phyloP scores from a whole-genome alignment of 352 stramenopile genomes.

The Globisporangium nodosum region DNA sequence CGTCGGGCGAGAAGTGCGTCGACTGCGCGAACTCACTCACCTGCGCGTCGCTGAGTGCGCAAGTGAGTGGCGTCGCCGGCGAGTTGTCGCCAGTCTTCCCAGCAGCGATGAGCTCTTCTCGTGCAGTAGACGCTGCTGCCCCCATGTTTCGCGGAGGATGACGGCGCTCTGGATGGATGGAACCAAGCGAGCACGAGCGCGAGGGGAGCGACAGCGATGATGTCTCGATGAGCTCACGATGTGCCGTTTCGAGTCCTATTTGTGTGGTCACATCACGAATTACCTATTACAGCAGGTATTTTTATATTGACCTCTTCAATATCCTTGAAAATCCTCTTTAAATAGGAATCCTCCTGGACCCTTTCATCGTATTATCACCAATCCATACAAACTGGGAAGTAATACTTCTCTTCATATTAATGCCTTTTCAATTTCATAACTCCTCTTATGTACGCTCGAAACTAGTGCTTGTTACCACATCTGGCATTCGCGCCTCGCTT shows the following conservation, averaged over 20 bases:
- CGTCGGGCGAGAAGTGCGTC: constrained; percentile 54
- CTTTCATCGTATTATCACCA: neutral
- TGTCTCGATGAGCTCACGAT: neutral
- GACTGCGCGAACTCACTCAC: constrained; percentile 30
- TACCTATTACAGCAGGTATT: neutral
- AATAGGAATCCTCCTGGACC: too few relatives aligned
- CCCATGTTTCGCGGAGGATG: constrained; percentile 24
- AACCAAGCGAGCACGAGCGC: neutral
- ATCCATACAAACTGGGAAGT: neutral
- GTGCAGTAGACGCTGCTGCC: constrained; percentile 53
- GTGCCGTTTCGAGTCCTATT: too few relatives aligned
- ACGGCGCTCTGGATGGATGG: neutral
- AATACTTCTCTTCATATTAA: too few relatives aligned
- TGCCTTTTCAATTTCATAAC: neutral
- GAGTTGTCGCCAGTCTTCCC: neutral
- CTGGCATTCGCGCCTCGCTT: neutral
- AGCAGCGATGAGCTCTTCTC: constrained; percentile 28
- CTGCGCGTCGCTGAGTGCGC: constrained; percentile 50
- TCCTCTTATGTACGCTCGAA: neutral
- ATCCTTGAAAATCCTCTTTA: neutral
- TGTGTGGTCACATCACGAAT: neutral
- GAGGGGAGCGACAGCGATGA: neutral
- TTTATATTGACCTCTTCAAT: neutral
- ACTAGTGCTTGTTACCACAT: neutral
- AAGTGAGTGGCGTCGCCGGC: constrained; percentile 20